phyloP scores from a whole-genome alignment of 1,284 basidiomycete genomes.

The Trichosporon ovoides region DNA sequence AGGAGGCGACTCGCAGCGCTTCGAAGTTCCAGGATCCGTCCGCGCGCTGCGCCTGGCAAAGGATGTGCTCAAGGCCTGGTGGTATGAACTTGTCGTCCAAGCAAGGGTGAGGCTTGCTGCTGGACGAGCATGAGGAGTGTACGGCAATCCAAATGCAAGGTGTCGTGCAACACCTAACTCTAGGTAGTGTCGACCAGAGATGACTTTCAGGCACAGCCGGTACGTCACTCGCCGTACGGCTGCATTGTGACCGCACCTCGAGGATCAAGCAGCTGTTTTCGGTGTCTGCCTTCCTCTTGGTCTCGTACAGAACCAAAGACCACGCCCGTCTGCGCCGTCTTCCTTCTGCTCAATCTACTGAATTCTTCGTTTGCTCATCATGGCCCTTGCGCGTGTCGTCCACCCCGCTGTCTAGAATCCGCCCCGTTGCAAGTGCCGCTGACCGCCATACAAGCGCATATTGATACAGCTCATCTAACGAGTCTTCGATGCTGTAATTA shows the following conservation, averaged over 20 bases:
- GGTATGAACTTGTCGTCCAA: conserved; percentile 2
- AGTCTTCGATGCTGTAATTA: not conserved
- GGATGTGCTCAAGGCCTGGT: not conserved
- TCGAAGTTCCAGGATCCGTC: not conserved
- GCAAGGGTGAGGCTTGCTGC: not conserved
- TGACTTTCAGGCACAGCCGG: not conserved
- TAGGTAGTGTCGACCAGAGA: not conserved
- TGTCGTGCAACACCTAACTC: not conserved
- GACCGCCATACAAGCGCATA: no score
- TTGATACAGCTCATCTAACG: no score
- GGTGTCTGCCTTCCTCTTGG: no score
- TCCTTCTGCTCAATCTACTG: not conserved
- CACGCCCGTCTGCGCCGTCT: not conserved
- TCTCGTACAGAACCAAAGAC: no score
- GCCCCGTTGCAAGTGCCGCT: no score
- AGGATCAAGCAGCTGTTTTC: no score
- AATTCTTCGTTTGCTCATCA: not conserved
- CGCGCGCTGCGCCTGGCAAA: not conserved
- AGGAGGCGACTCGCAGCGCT: not conserved
- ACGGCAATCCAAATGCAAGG: not conserved
- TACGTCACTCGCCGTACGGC: no score
- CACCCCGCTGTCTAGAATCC: no score
- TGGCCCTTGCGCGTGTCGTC: not conserved
- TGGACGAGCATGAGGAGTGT: not conserved
- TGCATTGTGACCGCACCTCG: no score